These are phyloP conservation scores for Lasiodiplodia hormozganensis DNA, from an alignment of 2,329 filamentous ascomycete genomes.

Conservation along the genomic window DNA sequence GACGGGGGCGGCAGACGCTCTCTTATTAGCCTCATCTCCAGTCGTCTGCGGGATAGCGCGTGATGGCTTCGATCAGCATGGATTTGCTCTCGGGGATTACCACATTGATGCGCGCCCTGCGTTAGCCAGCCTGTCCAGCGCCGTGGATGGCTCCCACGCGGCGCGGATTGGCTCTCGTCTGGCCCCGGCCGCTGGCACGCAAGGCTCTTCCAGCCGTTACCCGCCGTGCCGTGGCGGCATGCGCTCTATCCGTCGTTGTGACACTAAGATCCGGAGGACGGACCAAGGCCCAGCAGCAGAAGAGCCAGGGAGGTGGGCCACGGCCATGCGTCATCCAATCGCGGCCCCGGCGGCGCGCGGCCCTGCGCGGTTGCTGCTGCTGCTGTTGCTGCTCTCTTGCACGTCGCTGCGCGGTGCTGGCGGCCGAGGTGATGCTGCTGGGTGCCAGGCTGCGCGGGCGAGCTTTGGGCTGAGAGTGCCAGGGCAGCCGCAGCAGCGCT, in stretches of 20 bases:
- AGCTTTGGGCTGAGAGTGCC: neutral
- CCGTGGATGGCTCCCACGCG: constrained; percentile 5
- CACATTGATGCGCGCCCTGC: constrained; percentile 24
- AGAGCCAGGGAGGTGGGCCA: constrained; percentile 23
- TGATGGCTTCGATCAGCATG: constrained; percentile 26
- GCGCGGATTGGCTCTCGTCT: constrained; percentile 6
- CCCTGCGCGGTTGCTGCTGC: neutral
- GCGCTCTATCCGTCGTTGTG: constrained; percentile 23
- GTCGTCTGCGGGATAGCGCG: constrained; percentile 18
- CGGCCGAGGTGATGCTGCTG: neutral
- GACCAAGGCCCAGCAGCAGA: constrained; percentile 18
- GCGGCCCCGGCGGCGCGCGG: constrained; percentile 1
- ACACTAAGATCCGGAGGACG: constrained; percentile 22
- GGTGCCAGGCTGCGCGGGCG: neutral
- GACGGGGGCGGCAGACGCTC: constrained; percentile 8
- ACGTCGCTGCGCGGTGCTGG: neutral
- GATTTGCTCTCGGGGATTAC: constrained; percentile 17
- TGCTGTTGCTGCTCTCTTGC: neutral
- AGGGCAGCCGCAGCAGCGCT: neutral
- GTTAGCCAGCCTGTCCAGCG: constrained; percentile 19
- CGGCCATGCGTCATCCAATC: constrained; percentile 15
- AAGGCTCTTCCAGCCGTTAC: constrained; percentile 12
- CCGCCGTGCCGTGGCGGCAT: constrained; percentile 23
- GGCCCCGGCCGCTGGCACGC: constrained; percentile 18
- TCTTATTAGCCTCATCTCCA: constrained; percentile 20